Percentiles rank a stretch among this genome's conserved stretches.
Evolutionary conservation across 192 early-diverging fungal species (phyloP).

Genomic region (Coemansia sp.): DNA sequence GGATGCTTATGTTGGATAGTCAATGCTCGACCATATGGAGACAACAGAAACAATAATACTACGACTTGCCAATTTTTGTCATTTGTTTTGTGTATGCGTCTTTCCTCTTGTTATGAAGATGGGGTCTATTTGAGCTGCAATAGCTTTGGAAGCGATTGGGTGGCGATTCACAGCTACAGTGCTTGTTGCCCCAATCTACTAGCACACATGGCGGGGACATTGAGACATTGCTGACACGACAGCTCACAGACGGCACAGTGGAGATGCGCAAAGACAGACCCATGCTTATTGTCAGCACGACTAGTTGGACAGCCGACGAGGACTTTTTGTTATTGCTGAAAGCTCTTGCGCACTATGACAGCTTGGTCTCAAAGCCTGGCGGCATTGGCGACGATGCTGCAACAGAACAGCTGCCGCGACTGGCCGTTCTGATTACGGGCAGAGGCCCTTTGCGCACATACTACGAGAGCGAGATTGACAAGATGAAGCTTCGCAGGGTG

Average conservation of each 20-base stretch:
- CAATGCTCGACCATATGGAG: no score
- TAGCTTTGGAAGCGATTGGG: conserved; percentile 51
- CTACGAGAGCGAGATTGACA: conserved; percentile 68
- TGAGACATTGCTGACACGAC: conserved; percentile 29
- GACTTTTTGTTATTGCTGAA: conserved; percentile 84
- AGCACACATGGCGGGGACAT: not conserved
- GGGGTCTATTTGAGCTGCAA: not conserved
- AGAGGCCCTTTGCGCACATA: conserved; percentile 77
- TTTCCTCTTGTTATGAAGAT: not conserved
- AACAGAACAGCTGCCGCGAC: conserved; percentile 41
- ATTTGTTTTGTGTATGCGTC: not conserved
- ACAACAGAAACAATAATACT: no score
- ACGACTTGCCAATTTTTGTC: no score
- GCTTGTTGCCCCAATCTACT: conserved; percentile 4
- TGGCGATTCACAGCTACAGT: conserved; percentile 33
- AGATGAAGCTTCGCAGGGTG: conserved; percentile 57
- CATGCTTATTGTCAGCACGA: conserved; percentile 81
- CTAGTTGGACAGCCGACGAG: conserved; percentile 96
- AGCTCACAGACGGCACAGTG: conserved; percentile 17
- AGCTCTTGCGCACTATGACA: conserved; percentile 64
- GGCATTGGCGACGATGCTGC: conserved; percentile 10
- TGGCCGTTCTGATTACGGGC: conserved; percentile 89
- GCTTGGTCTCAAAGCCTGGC: conserved; percentile 5
- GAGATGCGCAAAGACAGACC: conserved; percentile 60
- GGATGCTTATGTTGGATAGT: no score